These are phyloP conservation scores for Ochetophila trinervis DNA, from an alignment of 306 rosid genomes.

Conservation along the genomic window DNA sequence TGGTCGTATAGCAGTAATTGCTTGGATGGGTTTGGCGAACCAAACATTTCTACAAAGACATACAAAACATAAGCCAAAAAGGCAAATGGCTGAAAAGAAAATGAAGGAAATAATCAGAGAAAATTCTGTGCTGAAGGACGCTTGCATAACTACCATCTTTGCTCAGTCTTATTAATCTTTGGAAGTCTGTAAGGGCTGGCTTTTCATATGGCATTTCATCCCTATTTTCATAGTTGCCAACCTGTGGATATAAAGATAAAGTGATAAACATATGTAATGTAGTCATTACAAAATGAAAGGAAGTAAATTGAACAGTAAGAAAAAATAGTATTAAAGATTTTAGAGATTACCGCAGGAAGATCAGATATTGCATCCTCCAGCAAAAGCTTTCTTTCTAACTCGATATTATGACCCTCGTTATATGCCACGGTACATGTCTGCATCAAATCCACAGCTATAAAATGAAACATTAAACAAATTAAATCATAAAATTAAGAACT, in stretches of 20 bases:
- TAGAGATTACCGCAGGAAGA: conserved; percentile 54
- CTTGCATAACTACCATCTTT: conserved; percentile 36
- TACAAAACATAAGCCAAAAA: neutral
- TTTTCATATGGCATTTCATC: conserved; percentile 47
- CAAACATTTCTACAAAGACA: conserved; percentile 40
- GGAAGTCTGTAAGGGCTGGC: conserved; percentile 55
- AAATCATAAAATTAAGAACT: neutral
- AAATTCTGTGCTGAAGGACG: neutral
- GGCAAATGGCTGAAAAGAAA: neutral
- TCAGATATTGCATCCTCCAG: conserved; percentile 75
- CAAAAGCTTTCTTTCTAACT: conserved; percentile 45
- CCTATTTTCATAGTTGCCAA: conserved; percentile 43
- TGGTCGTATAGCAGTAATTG: conserved; percentile 47
- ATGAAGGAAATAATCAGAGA: neutral
- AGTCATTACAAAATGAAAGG: too few species aligned
- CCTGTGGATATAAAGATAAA: conserved; percentile 24
- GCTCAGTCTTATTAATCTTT: conserved; percentile 47
- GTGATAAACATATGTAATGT: too few species aligned
- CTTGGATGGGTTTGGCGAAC: neutral
- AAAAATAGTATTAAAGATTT: neutral
- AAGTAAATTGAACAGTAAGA: neutral
- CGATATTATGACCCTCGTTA: conserved; percentile 33
- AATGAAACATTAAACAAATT: neutral
- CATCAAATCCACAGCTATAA: too few species aligned
- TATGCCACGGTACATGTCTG: conserved; percentile 49